These are phyloP conservation scores for Globisporangium recalcitrans DNA, from an alignment of 352 stramenopile species.

Conservation along the genomic window DNA sequence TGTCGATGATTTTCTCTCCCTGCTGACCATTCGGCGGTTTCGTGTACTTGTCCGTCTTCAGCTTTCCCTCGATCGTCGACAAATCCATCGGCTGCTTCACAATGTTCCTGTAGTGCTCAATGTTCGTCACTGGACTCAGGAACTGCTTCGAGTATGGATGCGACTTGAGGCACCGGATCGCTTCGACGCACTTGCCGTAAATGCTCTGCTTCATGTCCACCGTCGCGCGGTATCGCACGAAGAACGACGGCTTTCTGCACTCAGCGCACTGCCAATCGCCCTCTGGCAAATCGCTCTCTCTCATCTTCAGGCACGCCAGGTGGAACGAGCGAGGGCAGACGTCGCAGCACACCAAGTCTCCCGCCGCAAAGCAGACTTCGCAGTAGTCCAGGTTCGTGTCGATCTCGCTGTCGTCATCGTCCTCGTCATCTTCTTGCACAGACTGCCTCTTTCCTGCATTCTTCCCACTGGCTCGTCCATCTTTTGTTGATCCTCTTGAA, in stretches of 20 bases:
- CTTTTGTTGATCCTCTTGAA: background rate
- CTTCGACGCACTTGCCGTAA: slow-evolving; percentile 57
- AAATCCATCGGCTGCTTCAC: slow-evolving; percentile 83
- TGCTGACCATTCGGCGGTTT: slow-evolving; percentile 18
- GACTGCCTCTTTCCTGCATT: slow-evolving; percentile 7
- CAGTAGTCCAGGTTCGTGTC: slow-evolving; percentile 83
- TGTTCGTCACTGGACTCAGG: slow-evolving; percentile 63
- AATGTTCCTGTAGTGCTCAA: slow-evolving; percentile 66
- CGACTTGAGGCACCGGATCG: slow-evolving; percentile 61
- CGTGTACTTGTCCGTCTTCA: slow-evolving; percentile 53
- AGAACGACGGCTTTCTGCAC: slow-evolving; percentile 70
- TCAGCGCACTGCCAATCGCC: slow-evolving; percentile 81
- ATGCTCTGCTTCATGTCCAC: slow-evolving; percentile 52
- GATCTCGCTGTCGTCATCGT: slow-evolving; percentile 49
- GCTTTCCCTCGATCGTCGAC: slow-evolving; percentile 62
- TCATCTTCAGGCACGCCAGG: slow-evolving; percentile 72
- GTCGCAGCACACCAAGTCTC: slow-evolving; percentile 89
- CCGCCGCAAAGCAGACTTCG: slow-evolving; percentile 73
- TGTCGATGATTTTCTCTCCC: slow-evolving; percentile 38
- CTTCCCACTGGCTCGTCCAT: background rate
- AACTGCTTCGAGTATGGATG: slow-evolving; percentile 82
- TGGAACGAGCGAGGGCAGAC: slow-evolving; percentile 92
- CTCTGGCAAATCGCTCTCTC: slow-evolving; percentile 63
- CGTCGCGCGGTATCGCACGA: slow-evolving; percentile 38
- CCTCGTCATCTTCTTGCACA: slow-evolving; percentile 15